Base-by-base conservation (phyloP, 768 basidiomycete species). In the Thelephora ganbajun region DNA sequence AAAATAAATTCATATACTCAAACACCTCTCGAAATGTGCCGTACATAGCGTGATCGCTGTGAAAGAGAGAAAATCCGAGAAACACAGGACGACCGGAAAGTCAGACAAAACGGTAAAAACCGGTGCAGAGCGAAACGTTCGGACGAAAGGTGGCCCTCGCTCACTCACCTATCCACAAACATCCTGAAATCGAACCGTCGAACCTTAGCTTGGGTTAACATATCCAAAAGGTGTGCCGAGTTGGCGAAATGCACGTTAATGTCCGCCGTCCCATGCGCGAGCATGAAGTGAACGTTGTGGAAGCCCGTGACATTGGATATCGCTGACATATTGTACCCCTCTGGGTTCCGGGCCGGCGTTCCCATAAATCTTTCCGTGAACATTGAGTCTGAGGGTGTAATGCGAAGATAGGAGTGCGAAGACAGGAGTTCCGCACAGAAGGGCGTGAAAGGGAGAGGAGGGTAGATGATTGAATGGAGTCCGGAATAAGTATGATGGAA, bases 341-440 rank as follows among this genome's bases (percentile, higher is more conserved):
- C 78, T 0, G 75, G 74, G 61, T 98, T 97, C 9, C 74, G 64
- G 14, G 69, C 60, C 0, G 92, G 92, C 23, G 86, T 71, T 53
- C 79, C 77, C 92, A 98, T 92, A 70, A 96, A 98, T n/a, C 96
- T 80, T 56, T 99, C 96, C 1, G 96, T 99, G 62, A 98, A 98
- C 53, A 98, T 83, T 0, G 91, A 84, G 66, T 98, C 92, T 86
- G n/a, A n/a, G n/a, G n/a, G n/a, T n/a, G 55, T 43, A 51, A 18
- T 22, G 11, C 6, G n/a, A n/a, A 46, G 18, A 41, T 16, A 22
- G 14, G n/a, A 23, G 16, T 33, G 54, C 22, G 51, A 9, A 44
- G 13, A 9, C 9, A 5, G 22, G 30, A 20, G 26, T 5, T 44
- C 35, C 30, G 7, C 14, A 34, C 43, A 45, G 14, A 13, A 23